These are phyloP conservation scores for Peniophora sp. DNA, from an alignment of 1,284 basidiomycete genomes.

Conservation along the genomic window DNA sequence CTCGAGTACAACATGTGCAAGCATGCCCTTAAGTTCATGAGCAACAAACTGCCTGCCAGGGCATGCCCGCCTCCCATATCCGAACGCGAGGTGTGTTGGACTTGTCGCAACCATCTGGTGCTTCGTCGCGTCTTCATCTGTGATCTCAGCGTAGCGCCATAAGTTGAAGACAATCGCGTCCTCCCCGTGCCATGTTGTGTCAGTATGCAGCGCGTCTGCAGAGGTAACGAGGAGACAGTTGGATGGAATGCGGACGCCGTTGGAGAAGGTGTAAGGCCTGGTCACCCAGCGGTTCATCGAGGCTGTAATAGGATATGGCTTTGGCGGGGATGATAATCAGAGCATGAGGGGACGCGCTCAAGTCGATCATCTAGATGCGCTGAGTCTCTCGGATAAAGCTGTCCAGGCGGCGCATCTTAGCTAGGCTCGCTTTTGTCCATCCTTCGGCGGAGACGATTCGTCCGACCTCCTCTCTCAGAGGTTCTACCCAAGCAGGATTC, in stretches of 20 bases:
- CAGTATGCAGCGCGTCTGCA: slow-evolving; percentile 30
- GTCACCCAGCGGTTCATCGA: slow-evolving; percentile 14
- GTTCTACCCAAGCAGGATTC: slow-evolving; percentile 25
- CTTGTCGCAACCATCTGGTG: slow-evolving; percentile 19
- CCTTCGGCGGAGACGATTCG: slow-evolving; percentile 19
- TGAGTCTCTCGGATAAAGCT: slow-evolving; percentile 9
- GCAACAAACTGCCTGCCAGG: slow-evolving; percentile 41
- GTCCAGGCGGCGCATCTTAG: slow-evolving; percentile 9
- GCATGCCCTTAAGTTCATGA: slow-evolving; percentile 35
- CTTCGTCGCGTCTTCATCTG: slow-evolving; percentile 19
- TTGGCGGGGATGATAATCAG: not conserved
- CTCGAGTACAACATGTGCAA: slow-evolving; percentile 33
- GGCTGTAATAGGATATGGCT: not conserved
- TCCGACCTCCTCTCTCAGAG: slow-evolving; percentile 29
- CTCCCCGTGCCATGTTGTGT: slow-evolving; percentile 33
- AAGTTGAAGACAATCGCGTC: slow-evolving; percentile 28
- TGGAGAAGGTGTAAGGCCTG: slow-evolving; percentile 28
- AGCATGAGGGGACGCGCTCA: not conserved
- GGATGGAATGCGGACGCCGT: slow-evolving; percentile 35
- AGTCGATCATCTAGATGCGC: not conserved
- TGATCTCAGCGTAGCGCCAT: slow-evolving; percentile 37
- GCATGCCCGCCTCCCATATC: slow-evolving; percentile 22
- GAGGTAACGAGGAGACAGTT: slow-evolving; percentile 33
- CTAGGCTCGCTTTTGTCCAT: slow-evolving; percentile 29
- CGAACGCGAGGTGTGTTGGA: slow-evolving; percentile 20